Conservation (phyloP, 306 rosid genomes). For the Pyrus communis region DNA sequence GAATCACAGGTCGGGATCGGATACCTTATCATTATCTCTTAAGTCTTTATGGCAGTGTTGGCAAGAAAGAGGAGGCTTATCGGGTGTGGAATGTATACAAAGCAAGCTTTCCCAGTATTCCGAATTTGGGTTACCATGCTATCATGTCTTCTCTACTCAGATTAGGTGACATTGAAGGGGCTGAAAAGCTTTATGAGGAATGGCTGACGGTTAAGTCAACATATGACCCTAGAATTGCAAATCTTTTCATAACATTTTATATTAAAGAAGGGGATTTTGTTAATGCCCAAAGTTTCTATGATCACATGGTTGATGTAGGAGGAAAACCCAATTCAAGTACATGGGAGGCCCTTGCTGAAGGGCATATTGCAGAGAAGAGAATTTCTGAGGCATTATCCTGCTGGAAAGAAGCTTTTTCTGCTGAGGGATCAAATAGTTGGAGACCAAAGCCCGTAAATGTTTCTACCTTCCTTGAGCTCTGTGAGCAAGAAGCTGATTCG, state of each 20-base stretch:
- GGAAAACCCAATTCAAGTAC: conserved; percentile 72
- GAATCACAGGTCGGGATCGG: conserved; percentile 76
- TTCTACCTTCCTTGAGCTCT: conserved; percentile 44
- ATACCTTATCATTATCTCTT: conserved; percentile 85
- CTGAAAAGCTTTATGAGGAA: conserved; percentile 65
- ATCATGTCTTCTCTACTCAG: conserved; percentile 64
- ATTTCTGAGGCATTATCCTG: conserved; percentile 54
- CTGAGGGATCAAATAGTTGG: conserved; percentile 58
- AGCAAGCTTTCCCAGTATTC: conserved; percentile 56
- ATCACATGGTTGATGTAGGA: conserved; percentile 51
- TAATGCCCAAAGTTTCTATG: conserved; percentile 46
- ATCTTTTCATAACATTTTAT: conserved; percentile 59
- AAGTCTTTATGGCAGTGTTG: conserved; percentile 68
- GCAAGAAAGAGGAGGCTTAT: conserved; percentile 69
- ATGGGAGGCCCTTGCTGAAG: conserved; percentile 82
- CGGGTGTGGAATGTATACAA: conserved; percentile 81
- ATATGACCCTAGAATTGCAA: conserved; percentile 79
- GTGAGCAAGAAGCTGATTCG: conserved; percentile 43
- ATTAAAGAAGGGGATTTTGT: conserved; percentile 40
- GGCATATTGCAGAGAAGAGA: conserved; percentile 43
- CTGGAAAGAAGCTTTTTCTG: conserved; percentile 68
- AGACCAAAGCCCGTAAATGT: conserved; percentile 53
- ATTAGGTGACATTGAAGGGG: conserved; percentile 67
- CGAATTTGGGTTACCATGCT: conserved; percentile 89
- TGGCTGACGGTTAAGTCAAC: conserved; percentile 57